Conservation (phyloP, 108 stramenopile species). For the Parmales sp. region DNA sequence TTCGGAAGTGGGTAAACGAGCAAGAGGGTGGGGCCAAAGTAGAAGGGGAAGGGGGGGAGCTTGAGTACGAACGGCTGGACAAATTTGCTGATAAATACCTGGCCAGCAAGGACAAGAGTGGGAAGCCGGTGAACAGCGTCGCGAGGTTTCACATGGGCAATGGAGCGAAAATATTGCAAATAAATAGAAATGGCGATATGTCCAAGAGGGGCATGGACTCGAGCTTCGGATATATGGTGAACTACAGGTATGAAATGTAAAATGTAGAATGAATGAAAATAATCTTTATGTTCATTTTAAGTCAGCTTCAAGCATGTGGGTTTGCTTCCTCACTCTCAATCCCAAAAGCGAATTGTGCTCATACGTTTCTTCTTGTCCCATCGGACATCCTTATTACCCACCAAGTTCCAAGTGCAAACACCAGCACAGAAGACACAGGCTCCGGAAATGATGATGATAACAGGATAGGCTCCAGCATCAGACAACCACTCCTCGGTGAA, state of each 20-base stretch:
- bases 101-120: conserved; percentile 20
- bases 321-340: too few species aligned
- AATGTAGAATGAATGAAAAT: too few species aligned
- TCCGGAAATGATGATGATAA: conserved; percentile 21
- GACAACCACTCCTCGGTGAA: conserved; percentile 33
- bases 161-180: conserved; percentile 58
- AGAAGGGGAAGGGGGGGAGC: not conserved
- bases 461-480: conserved; percentile 59
- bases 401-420: conserved; percentile 24
- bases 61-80: conserved; percentile 1
- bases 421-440: conserved; percentile 34
- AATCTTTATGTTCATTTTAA: too few species aligned
- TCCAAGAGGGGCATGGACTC: conserved; percentile 47
- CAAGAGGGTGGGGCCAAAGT: not conserved
- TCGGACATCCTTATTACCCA: conserved; percentile 43
- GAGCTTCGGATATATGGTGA: conserved; percentile 73
- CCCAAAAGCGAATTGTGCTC: not conserved
- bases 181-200: conserved; percentile 57
- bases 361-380: conserved; percentile 17
- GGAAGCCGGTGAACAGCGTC: conserved; percentile 66
- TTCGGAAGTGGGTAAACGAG: conserved; percentile 67
- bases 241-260: conserved; percentile 62
- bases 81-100: conserved; percentile 3
- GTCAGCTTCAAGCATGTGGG: too few species aligned
- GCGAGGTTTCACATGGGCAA: conserved; percentile 74